These are phyloP conservation scores for Blepharisma japonicum DNA, from an alignment of 73 alveolate species.

Conservation along the genomic window DNA sequence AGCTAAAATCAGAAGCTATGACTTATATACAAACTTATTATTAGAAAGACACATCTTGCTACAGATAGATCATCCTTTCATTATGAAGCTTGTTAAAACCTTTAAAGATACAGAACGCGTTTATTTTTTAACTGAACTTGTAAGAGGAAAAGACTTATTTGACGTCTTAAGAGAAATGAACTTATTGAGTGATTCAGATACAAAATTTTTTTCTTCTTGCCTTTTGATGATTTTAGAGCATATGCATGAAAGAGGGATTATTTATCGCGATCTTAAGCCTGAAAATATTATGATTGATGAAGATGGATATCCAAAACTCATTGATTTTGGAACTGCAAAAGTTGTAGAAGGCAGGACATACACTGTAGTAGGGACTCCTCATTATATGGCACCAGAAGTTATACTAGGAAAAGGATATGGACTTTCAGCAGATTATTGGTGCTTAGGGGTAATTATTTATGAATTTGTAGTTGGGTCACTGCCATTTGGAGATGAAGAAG, in stretches of 20 bases:
- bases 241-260: not conserved
- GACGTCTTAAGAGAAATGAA: slow-evolving; percentile 44
- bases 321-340: not conserved
- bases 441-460: not conserved
- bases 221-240: not conserved
- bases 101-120: slow-evolving; percentile 31
- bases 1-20: slow-evolving; percentile 30
- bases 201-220: not conserved
- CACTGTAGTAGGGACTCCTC: slow-evolving; percentile 17
- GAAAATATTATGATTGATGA: not conserved
- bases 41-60: slow-evolving; percentile 35
- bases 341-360: slow-evolving; percentile 2
- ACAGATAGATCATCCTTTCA: slow-evolving; percentile 40
- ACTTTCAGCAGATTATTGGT: not conserved
- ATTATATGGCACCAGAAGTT: not conserved
- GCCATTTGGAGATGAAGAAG: not conserved
- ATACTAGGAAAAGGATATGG: slow-evolving; percentile 7
- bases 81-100: slow-evolving; percentile 34
- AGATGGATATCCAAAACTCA: not conserved
- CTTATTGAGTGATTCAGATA: slow-evolving; percentile 11
- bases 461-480: not conserved
- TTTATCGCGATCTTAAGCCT: not conserved
- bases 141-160: slow-evolving; percentile 43
- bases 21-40: slow-evolving; percentile 33
- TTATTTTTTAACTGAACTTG: slow-evolving; percentile 36